Conservation (phyloP, 2,329 filamentous ascomycete genomes). For the Diaporthe sp. region DNA sequence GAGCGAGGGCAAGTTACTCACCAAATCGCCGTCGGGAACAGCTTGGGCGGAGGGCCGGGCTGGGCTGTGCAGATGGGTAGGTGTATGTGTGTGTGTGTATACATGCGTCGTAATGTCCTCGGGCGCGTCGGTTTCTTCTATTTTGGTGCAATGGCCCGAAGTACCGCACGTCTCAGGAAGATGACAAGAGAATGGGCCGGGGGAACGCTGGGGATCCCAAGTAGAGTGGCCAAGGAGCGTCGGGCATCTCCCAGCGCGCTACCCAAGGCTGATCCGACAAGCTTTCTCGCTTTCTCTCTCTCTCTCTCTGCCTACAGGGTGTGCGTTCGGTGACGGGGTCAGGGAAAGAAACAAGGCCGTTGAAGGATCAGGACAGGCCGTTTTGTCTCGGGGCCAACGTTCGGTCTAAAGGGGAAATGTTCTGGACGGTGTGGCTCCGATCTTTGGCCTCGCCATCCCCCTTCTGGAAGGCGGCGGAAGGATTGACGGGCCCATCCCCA, state of each 20-base stretch:
- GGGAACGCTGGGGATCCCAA: background rate
- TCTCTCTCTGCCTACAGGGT: background rate
- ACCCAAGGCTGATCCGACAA: background rate
- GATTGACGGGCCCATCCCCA: conserved; percentile 8
- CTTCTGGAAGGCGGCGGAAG: conserved; percentile 26
- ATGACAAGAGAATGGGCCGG: background rate
- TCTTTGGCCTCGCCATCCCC: background rate
- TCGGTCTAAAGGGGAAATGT: conserved; percentile 21
- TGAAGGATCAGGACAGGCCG: background rate
- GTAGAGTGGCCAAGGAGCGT: conserved; percentile 1
- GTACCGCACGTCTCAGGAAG: conserved; percentile 25
- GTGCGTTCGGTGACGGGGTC: background rate
- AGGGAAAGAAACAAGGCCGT: background rate
- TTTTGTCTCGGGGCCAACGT: background rate
- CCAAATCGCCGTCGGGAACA: background rate
- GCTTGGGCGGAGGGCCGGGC: background rate
- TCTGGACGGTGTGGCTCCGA: conserved; percentile 19
- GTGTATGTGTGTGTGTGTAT: background rate
- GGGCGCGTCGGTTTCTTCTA: conserved; percentile 7
- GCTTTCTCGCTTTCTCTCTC: background rate
- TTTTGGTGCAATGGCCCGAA: conserved; percentile 8
- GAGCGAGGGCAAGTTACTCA: background rate
- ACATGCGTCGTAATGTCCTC: background rate
- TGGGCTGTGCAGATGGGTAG: background rate
- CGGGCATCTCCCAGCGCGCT: background rate